Conservation (phyloP, 176 grass and related monocot species). For the sorghum (Sorghum bicolor) region DNA sequence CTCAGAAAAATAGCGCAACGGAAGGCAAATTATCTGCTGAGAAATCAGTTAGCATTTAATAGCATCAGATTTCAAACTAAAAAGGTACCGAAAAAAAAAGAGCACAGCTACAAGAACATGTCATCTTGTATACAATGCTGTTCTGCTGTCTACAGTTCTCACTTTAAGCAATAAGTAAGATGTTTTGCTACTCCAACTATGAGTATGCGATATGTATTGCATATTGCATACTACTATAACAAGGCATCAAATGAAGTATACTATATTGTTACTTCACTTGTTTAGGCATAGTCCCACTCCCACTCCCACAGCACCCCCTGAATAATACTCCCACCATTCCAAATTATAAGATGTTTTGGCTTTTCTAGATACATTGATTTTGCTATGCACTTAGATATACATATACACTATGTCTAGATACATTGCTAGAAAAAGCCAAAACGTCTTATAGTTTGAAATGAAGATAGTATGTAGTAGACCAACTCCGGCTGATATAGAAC, state of each 20-base stretch:
- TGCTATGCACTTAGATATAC: no score
- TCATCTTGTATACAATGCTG: background rate
- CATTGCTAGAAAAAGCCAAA: no score
- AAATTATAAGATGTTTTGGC: no score
- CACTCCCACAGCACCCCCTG: background rate
- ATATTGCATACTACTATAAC: background rate
- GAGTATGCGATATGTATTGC: background rate
- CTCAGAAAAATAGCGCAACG: conserved; percentile 11
- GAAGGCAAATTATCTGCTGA: background rate
- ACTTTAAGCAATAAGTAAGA: background rate
- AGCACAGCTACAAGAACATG: background rate
- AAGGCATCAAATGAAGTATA: background rate
- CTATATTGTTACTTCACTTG: background rate
- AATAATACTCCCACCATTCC: background rate
- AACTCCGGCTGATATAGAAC: background rate
- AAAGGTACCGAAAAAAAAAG: background rate
- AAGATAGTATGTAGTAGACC: background rate
- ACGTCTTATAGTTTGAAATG: no score
- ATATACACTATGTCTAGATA: no score
- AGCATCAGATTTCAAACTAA: background rate
- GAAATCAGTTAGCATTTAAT: background rate
- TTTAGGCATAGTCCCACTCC: background rate
- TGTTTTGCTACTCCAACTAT: background rate
- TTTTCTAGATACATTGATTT: no score
- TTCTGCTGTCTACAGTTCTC: background rate